Percentiles rank a stretch among this genome's conserved stretches.
phyloP scores from a whole-genome alignment of 2,329 filamentous ascomycete genomes.

The Myriosclerotinia scirpicola region DNA sequence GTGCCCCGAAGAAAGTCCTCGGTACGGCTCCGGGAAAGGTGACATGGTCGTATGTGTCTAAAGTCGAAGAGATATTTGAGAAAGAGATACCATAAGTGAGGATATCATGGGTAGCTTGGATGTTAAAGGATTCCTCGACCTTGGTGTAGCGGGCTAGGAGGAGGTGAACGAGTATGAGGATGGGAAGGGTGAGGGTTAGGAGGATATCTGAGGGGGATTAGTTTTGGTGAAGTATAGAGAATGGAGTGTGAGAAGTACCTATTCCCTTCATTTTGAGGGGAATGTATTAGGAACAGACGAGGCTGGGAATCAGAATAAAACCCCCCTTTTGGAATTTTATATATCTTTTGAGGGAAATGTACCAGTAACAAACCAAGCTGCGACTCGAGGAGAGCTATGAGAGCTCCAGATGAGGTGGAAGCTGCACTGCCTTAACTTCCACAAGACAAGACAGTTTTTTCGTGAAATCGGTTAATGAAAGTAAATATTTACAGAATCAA shows the following conservation, averaged over 20 bases:
- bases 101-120: constrained; percentile 91
- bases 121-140: constrained; percentile 97
- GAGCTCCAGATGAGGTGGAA: constrained; percentile 7
- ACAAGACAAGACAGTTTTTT: not conserved
- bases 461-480: not conserved
- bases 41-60: constrained; percentile 82
- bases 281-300: not conserved
- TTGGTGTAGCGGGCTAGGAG: constrained; percentile 84
- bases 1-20: constrained; percentile 81
- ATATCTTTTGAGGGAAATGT: not conserved
- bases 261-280: constrained; percentile 33
- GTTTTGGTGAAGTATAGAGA: not conserved
- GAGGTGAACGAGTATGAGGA: constrained; percentile 67
- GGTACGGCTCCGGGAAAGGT: constrained; percentile 89
- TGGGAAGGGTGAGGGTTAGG: constrained; percentile 59
- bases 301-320: not conserved
- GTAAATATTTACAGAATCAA: not conserved
- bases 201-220: constrained; percentile 45
- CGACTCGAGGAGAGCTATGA: not conserved
- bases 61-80: constrained; percentile 50
- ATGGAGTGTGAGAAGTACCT: constrained; percentile 27
- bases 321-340: constrained; percentile 27
- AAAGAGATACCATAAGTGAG: constrained; percentile 74
- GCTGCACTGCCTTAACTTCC: constrained; percentile 1
- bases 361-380: not conserved